A percentile compares a stretch with the other conserved stretches of the same genome.
phyloP scores from a whole-genome alignment of 2,329 filamentous ascomycete genomes.

The Mycosphaerelloides madeirae region DNA sequence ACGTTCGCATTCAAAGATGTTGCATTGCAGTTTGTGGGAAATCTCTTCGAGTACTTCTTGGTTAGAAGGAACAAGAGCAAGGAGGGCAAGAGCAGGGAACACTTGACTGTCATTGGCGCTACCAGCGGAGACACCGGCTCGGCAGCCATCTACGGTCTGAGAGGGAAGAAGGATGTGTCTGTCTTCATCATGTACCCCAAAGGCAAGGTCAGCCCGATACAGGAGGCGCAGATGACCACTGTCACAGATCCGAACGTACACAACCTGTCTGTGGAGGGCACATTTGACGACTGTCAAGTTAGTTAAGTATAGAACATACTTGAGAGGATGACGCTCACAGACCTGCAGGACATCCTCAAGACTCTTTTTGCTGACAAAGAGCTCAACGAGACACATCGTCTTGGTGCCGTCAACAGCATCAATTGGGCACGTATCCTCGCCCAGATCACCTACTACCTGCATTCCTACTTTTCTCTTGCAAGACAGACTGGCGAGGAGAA shows the following conservation, averaged over 20 bases:
- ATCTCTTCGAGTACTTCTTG: constrained; percentile 87
- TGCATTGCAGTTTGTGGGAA: constrained; percentile 90
- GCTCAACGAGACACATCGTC: constrained; percentile 74
- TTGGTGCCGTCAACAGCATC: constrained; percentile 94
- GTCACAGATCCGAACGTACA: constrained; percentile 87
- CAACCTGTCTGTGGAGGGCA: constrained; percentile 82
- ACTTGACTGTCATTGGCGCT: constrained; percentile 80
- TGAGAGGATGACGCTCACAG: constrained; percentile 1
- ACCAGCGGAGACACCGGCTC: constrained; percentile 88
- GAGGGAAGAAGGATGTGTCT: constrained; percentile 94
- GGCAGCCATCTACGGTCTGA: constrained; percentile 89
- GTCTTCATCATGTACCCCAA: constrained; percentile 93
- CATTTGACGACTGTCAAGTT: constrained; percentile 93
- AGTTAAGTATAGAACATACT: constrained; percentile 1
- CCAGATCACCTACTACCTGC: constrained; percentile 96
- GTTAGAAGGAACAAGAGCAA: constrained; percentile 68
- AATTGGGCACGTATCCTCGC: constrained; percentile 94
- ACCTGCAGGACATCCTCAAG: constrained; percentile 78
- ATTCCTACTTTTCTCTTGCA: constrained; percentile 81
- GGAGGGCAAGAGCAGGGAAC: constrained; percentile 60
- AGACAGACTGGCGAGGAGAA: constrained; percentile 57
- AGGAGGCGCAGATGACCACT: constrained; percentile 97
- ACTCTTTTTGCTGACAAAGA: constrained; percentile 81
- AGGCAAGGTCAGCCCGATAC: constrained; percentile 83
- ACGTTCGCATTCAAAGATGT: constrained; percentile 96